A percentile compares a stretch with the other conserved stretches of the same genome.
phyloP scores from a whole-genome alignment of 164 flowering plant genomes.

The Aristolochia fimbriata region DNA sequence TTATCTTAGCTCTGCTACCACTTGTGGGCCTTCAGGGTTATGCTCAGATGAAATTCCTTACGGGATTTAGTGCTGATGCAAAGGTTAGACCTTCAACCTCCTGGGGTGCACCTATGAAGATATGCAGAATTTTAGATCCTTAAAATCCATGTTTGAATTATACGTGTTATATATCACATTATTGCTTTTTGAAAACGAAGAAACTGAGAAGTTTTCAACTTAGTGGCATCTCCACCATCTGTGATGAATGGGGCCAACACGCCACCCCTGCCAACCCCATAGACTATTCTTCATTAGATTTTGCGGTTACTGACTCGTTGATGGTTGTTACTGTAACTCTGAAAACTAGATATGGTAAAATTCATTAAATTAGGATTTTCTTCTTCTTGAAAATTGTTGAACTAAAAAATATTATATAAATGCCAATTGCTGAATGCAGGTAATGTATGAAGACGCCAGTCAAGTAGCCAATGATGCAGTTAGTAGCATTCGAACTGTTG shows the following conservation, averaged over 20 bases:
- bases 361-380: no score
- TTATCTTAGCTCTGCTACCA: slow-evolving; percentile 21
- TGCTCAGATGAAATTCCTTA: slow-evolving; percentile 20
- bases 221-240: no score
- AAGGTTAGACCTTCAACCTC: slow-evolving; percentile 14
- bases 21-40: slow-evolving; percentile 26
- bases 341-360: no score
- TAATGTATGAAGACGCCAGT: slow-evolving; percentile 19
- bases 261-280: no score
- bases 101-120: neutral
- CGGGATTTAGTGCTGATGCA: slow-evolving; percentile 37
- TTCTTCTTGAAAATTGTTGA: neutral
- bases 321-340: no score
- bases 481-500: slow-evolving; percentile 16
- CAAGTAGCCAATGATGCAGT: slow-evolving; percentile 19
- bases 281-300: no score
- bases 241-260: no score
- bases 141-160: no score
- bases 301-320: no score
- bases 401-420: neutral
- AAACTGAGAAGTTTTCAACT: no score
- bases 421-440: slow-evolving; percentile 1
- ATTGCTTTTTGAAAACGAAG: no score
- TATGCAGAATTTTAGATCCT: neutral
- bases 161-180: no score